Percentiles rank a stretch among this genome's conserved stretches.
phyloP scores from a whole-genome alignment of 305 asterid genomes.

The Solanum hybrid region DNA sequence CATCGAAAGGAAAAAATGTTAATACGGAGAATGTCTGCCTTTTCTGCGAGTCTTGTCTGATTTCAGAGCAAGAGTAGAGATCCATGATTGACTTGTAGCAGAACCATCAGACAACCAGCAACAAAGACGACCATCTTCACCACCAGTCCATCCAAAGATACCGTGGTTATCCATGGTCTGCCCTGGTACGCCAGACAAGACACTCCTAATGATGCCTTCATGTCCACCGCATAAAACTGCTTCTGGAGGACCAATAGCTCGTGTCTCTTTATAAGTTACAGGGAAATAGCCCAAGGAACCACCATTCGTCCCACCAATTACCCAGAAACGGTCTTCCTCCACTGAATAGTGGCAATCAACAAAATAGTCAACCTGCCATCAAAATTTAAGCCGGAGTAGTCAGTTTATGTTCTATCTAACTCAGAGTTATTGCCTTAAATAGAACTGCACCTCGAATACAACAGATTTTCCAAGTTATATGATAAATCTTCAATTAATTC shows the following conservation, averaged over 20 bases:
- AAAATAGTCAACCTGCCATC: constrained; percentile 70
- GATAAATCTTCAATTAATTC: not conserved
- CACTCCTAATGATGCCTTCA: constrained; percentile 59
- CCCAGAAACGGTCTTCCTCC: constrained; percentile 68
- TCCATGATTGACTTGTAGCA: constrained; percentile 42
- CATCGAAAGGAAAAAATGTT: constrained; percentile 10
- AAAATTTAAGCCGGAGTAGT: not conserved
- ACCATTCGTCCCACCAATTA: constrained; percentile 65
- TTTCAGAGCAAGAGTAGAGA: constrained; percentile 52
- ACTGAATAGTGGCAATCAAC: constrained; percentile 74
- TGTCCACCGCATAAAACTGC: constrained; percentile 85
- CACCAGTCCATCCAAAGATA: constrained; percentile 84
- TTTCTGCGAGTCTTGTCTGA: constrained; percentile 32
- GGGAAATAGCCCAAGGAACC: constrained; percentile 83
- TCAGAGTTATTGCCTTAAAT: not conserved
- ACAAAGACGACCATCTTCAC: constrained; percentile 92
- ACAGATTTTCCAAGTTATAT: not conserved
- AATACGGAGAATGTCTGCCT: constrained; percentile 58
- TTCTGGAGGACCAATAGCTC: constrained; percentile 45
- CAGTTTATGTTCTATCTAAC: not conserved
- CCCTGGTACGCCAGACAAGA: constrained; percentile 21
- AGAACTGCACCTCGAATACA: not conserved
- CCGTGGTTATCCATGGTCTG: constrained; percentile 23
- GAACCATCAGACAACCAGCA: constrained; percentile 69
- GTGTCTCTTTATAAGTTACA: constrained; percentile 21